Conservation (phyloP, 177 flowering plant genomes). For the Vitis hybrid region DNA sequence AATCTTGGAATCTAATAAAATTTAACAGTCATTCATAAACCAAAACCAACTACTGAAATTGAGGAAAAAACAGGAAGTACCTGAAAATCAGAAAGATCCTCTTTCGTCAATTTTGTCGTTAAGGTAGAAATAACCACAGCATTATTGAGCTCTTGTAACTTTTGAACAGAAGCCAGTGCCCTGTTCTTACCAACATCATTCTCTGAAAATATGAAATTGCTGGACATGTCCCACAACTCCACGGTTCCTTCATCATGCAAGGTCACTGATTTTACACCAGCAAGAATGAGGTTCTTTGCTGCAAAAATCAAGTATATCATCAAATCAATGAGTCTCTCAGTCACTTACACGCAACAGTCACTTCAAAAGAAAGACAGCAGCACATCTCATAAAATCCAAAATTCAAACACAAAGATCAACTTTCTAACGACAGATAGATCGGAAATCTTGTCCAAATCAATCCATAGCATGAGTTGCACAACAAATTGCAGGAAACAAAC, state of each 20-base stretch:
- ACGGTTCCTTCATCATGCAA: constrained; percentile 85
- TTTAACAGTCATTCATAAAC: too few species aligned
- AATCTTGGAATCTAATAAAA: too few species aligned
- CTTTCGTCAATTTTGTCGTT: constrained; percentile 57
- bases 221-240: constrained; percentile 86
- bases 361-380: too few species aligned
- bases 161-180: constrained; percentile 82
- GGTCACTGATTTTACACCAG: constrained; percentile 93
- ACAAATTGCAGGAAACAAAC: too few species aligned
- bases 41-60: too few species aligned
- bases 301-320: constrained; percentile 28
- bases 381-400: too few species aligned
- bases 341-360: neutral
- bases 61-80: constrained; percentile 23
- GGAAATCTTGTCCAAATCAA: too few species aligned
- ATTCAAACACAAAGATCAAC: too few species aligned
- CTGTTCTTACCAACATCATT: constrained; percentile 83
- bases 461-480: too few species aligned
- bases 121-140: constrained; percentile 67
- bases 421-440: too few species aligned
- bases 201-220: constrained; percentile 79
- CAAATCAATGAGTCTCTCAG: neutral
- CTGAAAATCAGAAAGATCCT: constrained; percentile 80
- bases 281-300: constrained; percentile 93
- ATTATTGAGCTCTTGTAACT: constrained; percentile 89